phyloP scores from a whole-genome alignment of 345 rosid species.

The Hibiscus mutabilis region DNA sequence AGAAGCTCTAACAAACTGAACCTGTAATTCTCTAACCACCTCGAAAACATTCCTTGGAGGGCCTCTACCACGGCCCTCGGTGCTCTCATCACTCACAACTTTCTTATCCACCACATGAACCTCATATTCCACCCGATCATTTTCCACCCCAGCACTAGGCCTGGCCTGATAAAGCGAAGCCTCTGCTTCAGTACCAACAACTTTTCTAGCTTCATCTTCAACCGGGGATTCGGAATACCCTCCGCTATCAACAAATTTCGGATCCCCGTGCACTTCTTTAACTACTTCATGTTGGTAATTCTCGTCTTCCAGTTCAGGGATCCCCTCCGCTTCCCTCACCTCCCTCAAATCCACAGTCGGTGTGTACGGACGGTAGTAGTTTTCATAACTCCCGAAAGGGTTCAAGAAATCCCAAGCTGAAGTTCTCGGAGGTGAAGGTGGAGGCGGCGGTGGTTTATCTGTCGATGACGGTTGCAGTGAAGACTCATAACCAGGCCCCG shows the following conservation, averaged over 20 bases:
- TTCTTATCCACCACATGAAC: slow-evolving; percentile 87
- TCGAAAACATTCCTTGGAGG: slow-evolving; percentile 45
- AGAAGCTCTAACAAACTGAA: slow-evolving; percentile 71
- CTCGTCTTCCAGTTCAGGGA: slow-evolving; percentile 93
- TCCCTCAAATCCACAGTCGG: slow-evolving; percentile 57
- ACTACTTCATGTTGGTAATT: slow-evolving; percentile 57
- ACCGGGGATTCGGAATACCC: slow-evolving; percentile 28
- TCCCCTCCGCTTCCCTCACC: slow-evolving; percentile 78
- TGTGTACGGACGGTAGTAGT: slow-evolving; percentile 35
- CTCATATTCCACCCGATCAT: slow-evolving; percentile 49
- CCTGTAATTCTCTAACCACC: slow-evolving; percentile 58
- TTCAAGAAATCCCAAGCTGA: slow-evolving; percentile 82
- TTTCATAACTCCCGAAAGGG: slow-evolving; percentile 47
- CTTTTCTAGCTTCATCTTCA: slow-evolving; percentile 27
- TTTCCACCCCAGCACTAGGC: slow-evolving; percentile 39
- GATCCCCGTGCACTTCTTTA: slow-evolving; percentile 51
- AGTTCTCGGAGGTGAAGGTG: slow-evolving; percentile 66
- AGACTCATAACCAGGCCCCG: too few species aligned
- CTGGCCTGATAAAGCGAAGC: slow-evolving; percentile 38
- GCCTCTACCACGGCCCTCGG: slow-evolving; percentile 37
- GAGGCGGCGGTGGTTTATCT: slow-evolving; percentile 77
- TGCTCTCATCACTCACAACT: slow-evolving; percentile 47
- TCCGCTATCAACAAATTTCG: slow-evolving; percentile 29
- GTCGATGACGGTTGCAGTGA: too few species aligned
- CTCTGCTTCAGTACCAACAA: slow-evolving; percentile 25